These are phyloP conservation scores for Porphyra umbilicalis DNA, from an alignment of 31 red algal genomes.

Conservation along the genomic window DNA sequence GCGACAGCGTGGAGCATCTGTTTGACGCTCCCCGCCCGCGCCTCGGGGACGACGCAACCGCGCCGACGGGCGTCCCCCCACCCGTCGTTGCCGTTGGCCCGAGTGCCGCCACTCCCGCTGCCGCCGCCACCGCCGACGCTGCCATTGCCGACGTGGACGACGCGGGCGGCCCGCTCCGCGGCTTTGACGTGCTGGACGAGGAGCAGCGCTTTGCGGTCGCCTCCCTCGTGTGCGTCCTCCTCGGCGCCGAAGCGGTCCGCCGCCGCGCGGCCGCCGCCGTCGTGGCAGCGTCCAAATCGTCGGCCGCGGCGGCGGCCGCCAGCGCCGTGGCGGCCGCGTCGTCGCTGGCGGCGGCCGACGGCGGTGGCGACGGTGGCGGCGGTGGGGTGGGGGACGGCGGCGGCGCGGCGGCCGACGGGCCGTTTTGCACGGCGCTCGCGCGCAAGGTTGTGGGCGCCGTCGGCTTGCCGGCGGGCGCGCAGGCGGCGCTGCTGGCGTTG, in stretches of 20 bases:
- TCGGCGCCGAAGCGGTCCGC: slow-evolving; percentile 11
- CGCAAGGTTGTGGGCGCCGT: slow-evolving; percentile 26
- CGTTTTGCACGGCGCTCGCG: slow-evolving; percentile 34
- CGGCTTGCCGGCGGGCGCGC: slow-evolving; percentile 17
- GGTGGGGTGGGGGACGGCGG: background rate
- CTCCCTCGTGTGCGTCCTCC: slow-evolving; percentile 45
- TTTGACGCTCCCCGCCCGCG: too few species aligned
- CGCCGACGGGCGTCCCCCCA: too few species aligned
- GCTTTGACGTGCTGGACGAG: slow-evolving; percentile 54
- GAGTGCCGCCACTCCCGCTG: background rate
- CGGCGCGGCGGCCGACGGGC: slow-evolving; percentile 21
- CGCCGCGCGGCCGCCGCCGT: slow-evolving; percentile 6
- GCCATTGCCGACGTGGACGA: background rate
- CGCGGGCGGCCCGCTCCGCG: slow-evolving; percentile 14
- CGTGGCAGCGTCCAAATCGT: slow-evolving; percentile 27
- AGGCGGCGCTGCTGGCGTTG: slow-evolving; percentile 39
- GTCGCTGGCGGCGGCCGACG: background rate
- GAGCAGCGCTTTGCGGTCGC: slow-evolving; percentile 66
- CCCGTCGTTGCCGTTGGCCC: background rate
- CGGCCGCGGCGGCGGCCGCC: slow-evolving; percentile 19
- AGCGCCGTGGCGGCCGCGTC: slow-evolving; percentile 11
- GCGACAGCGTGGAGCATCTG: too few species aligned
- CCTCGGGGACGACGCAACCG: too few species aligned
- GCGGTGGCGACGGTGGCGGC: background rate
- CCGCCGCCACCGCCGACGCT: background rate